These are phyloP conservation scores for Termitomyces sp. DNA, from an alignment of 768 basidiomycete species.

Conservation along the genomic window DNA sequence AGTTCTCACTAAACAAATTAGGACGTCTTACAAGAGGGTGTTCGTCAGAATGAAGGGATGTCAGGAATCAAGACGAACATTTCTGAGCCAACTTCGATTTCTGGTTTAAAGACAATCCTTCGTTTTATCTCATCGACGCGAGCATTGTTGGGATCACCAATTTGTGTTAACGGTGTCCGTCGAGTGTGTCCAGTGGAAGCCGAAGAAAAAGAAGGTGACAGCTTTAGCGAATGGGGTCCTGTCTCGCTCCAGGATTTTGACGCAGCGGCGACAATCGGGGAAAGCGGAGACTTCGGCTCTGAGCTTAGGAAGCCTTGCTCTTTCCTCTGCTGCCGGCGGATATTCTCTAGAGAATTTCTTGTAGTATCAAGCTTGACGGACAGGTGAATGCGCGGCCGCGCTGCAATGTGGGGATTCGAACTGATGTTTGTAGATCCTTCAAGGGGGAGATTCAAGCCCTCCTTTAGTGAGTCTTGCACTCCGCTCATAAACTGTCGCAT, in stretches of 20 bases:
- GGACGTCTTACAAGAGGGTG: conserved; percentile 13
- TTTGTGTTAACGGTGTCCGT: conserved; percentile 26
- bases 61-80: conserved; percentile 3
- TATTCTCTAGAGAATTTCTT: background rate
- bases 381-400: conserved; percentile 1
- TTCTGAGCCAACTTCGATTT: conserved; percentile 16
- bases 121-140: conserved; percentile 23
- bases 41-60: conserved; percentile 2
- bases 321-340: conserved; percentile 20
- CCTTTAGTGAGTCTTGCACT: conserved; percentile 45
- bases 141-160: conserved; percentile 19
- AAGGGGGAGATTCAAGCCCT: conserved; percentile 37
- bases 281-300: conserved; percentile 12
- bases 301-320: conserved; percentile 17
- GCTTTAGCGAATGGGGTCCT: conserved; percentile 21
- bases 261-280: conserved; percentile 18
- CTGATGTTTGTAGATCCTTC: conserved; percentile 34
- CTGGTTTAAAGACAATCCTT: conserved; percentile 32
- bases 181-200: conserved; percentile 33
- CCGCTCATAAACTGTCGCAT: conserved; percentile 68
- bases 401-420: conserved; percentile 1
- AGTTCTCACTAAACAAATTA: conserved; percentile 25
- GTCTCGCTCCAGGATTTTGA: conserved; percentile 57
- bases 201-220: conserved; percentile 37
- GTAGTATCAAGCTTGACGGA: background rate